Evolutionary conservation across 2,329 filamentous ascomycete species (phyloP).

Genomic region (Xylariaceae sp.): DNA sequence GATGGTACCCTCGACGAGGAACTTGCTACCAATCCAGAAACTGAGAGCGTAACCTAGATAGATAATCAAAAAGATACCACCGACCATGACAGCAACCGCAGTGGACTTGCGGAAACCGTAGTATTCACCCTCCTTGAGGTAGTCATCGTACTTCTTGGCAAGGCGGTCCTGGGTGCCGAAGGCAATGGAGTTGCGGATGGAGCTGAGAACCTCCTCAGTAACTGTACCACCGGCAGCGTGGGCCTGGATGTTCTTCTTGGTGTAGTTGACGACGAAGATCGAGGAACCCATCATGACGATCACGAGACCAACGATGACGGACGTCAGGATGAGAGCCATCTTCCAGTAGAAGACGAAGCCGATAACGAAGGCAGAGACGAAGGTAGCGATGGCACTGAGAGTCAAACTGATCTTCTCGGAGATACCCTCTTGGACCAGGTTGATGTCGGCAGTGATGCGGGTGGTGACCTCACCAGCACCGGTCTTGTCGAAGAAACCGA

Average conservation of each 20-base stretch:
- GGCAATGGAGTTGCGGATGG: slow-evolving; percentile 84
- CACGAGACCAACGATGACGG: slow-evolving; percentile 75
- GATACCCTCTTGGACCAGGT: slow-evolving; percentile 87
- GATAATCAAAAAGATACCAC: slow-evolving; percentile 74
- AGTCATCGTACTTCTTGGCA: slow-evolving; percentile 75
- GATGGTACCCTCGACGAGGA: slow-evolving; percentile 61
- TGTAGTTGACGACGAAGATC: slow-evolving; percentile 71
- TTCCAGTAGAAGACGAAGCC: slow-evolving; percentile 92
- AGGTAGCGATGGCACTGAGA: slow-evolving; percentile 70
- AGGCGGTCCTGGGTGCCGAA: slow-evolving; percentile 92
- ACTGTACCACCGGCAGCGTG: slow-evolving; percentile 83
- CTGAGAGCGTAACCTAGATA: slow-evolving; percentile 83
- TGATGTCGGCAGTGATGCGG: slow-evolving; percentile 89
- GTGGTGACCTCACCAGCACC: slow-evolving; percentile 92
- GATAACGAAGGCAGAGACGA: slow-evolving; percentile 83
- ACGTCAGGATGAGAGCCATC: slow-evolving; percentile 79
- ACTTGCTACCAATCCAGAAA: slow-evolving; percentile 82
- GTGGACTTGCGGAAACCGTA: slow-evolving; percentile 73
- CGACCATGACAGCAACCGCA: slow-evolving; percentile 71
- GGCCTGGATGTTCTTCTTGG: slow-evolving; percentile 68
- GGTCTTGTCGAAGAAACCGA: slow-evolving; percentile 88
- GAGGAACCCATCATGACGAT: slow-evolving; percentile 70
- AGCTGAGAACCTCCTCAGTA: slow-evolving; percentile 91
- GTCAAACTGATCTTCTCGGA: slow-evolving; percentile 83
- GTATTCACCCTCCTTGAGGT: slow-evolving; percentile 66